These are phyloP conservation scores for Evansstolkia leycettana DNA, from an alignment of 495 filamentous ascomycete genomes.

Conservation along the genomic window DNA sequence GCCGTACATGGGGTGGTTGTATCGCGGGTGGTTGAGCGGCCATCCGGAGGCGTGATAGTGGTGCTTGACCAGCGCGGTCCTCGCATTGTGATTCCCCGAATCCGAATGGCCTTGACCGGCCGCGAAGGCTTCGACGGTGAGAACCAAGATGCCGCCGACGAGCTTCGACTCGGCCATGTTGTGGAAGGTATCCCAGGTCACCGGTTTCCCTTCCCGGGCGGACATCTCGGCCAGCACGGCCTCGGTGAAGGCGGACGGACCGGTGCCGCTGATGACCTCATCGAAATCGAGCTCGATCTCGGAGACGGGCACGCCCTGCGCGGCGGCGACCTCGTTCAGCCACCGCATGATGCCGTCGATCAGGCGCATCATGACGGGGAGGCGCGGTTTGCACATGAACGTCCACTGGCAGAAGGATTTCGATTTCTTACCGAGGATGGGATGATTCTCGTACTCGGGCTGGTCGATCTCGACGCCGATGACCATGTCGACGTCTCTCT, in stretches of 20 bases:
- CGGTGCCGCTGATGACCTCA: constrained; percentile 54
- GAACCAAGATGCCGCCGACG: constrained; percentile 42
- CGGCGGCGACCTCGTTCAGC: constrained; percentile 39
- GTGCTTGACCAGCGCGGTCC: constrained; percentile 46
- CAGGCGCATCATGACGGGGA: constrained; percentile 49
- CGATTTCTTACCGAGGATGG: constrained; percentile 48
- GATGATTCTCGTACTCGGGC: constrained; percentile 45
- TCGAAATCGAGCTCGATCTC: constrained; percentile 52
- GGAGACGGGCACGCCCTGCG: constrained; percentile 38
- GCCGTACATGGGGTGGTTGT: constrained; percentile 46
- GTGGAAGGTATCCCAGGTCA: constrained; percentile 46
- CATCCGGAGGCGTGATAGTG: constrained; percentile 55
- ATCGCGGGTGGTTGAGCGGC: constrained; percentile 45
- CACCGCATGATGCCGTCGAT: constrained; percentile 48
- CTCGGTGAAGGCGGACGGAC: constrained; percentile 51
- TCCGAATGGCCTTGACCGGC: constrained; percentile 54
- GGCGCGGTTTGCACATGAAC: constrained; percentile 48
- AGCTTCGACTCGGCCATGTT: constrained; percentile 44
- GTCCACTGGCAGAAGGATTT: constrained; percentile 60
- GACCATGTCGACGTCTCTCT: constrained; percentile 44
- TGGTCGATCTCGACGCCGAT: constrained; percentile 56
- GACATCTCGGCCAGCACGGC: constrained; percentile 50
- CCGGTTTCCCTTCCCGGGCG: constrained; percentile 12
- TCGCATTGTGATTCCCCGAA: constrained; percentile 47
- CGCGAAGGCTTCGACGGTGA: constrained; percentile 51